Conservation (phyloP, 1,139 yeast genomes). For the Sugiyamaella grinbergsii region DNA sequence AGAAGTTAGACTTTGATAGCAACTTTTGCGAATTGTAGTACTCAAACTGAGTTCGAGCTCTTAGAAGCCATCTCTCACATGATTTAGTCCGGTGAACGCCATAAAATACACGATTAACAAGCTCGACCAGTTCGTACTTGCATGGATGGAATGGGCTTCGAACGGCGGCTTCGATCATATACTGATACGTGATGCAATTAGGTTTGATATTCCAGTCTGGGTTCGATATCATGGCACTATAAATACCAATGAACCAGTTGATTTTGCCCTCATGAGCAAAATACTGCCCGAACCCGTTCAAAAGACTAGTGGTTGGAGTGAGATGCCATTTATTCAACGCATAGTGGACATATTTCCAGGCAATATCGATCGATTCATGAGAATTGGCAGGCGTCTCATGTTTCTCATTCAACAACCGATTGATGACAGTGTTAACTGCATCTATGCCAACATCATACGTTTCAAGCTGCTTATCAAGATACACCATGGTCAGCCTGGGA, state of each 20-base stretch:
- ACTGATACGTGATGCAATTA: constrained; percentile 27
- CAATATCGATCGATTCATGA: constrained; percentile 19
- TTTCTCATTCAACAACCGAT: constrained; percentile 22
- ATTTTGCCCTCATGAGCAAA: constrained; percentile 30
- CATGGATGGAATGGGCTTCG: constrained; percentile 25
- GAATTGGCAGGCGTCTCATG: constrained; percentile 17
- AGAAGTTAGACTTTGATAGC: constrained; percentile 6
- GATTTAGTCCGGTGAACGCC: constrained; percentile 1
- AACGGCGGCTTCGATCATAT: constrained; percentile 31
- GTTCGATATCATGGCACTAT: constrained; percentile 24
- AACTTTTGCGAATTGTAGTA: constrained; percentile 9
- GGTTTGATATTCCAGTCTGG: constrained; percentile 29
- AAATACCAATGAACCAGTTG: constrained; percentile 35
- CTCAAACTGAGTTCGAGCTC: constrained; percentile 12
- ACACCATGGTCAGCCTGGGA: constrained; percentile 30
- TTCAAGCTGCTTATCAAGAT: constrained; percentile 24
- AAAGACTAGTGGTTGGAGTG: constrained; percentile 28
- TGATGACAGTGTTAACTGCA: constrained; percentile 23
- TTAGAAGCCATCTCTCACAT: constrained; percentile 13
- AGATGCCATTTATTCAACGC: constrained; percentile 25
- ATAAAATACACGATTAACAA: constrained; percentile 22
- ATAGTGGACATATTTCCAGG: constrained; percentile 29
- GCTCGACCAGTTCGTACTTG: constrained; percentile 27
- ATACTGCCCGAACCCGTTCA: constrained; percentile 31
- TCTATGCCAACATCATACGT: constrained; percentile 22